Percentiles rank a stretch among this genome's conserved stretches.
Conservation (phyloP, 805 yeast species). For the Starmerella potacharoeniae region DNA sequence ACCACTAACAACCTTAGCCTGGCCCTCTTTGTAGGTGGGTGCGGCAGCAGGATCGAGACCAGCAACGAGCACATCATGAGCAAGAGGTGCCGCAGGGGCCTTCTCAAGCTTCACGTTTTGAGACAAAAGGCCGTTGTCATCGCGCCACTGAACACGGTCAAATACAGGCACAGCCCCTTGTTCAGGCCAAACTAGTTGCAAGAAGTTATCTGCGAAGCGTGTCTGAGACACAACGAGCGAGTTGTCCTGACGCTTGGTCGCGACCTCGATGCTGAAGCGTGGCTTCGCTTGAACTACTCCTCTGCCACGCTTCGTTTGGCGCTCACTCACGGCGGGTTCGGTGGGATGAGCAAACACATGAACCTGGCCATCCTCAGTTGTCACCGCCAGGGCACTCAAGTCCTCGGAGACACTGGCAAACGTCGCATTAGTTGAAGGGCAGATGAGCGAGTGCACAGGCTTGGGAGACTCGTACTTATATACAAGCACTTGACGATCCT, state of each 20-base stretch:
- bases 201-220: slow-evolving; percentile 15
- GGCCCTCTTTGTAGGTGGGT: slow-evolving; percentile 27
- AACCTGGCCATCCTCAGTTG: slow-evolving; percentile 64
- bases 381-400: slow-evolving; percentile 34
- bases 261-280: slow-evolving; percentile 10
- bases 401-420: slow-evolving; percentile 28
- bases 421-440: slow-evolving; percentile 47
- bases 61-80: slow-evolving; percentile 19
- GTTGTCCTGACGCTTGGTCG: slow-evolving; percentile 4
- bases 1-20: slow-evolving; percentile 30
- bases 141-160: slow-evolving; percentile 26
- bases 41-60: slow-evolving; percentile 38
- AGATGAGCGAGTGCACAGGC: slow-evolving; percentile 49
- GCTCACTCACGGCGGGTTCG: slow-evolving; percentile 1
- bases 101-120: slow-evolving; percentile 8
- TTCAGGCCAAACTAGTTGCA: slow-evolving; percentile 26
- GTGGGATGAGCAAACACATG: slow-evolving; percentile 46
- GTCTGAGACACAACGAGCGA: slow-evolving; percentile 9
- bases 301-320: slow-evolving; percentile 6
- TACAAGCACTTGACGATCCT: slow-evolving; percentile 72
- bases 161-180: slow-evolving; percentile 27
- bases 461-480: slow-evolving; percentile 40
- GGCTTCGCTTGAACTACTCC: slow-evolving; percentile 9
- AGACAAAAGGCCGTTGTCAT: slow-evolving; percentile 24
- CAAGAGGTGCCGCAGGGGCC: slow-evolving; percentile 20